A percentile compares a stretch with the other conserved stretches of the same genome.
Conservation (phyloP, 2,329 filamentous ascomycete genomes). For the Clarireedia hainanense region DNA sequence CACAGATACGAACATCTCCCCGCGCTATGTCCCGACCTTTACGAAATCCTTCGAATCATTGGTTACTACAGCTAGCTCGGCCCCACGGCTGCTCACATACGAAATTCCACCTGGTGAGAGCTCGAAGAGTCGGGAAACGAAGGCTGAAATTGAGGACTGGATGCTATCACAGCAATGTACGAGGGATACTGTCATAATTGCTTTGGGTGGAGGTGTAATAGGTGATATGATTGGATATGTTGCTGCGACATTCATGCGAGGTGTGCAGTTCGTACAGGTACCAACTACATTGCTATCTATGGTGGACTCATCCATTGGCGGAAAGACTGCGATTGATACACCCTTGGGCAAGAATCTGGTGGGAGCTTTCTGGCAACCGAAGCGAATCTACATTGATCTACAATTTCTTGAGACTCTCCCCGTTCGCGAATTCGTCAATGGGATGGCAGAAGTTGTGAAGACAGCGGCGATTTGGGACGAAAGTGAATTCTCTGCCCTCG, state of each 20-base stretch:
- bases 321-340: slow-evolving; percentile 96
- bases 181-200: slow-evolving; percentile 88
- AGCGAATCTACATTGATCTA: slow-evolving; percentile 89
- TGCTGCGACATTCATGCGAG: slow-evolving; percentile 96
- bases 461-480: slow-evolving; percentile 96
- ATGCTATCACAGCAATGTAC: slow-evolving; percentile 88
- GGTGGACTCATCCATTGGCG: slow-evolving; percentile 97
- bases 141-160: slow-evolving; percentile 96
- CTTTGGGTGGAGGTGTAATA: slow-evolving; percentile 91
- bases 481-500: slow-evolving; percentile 73
- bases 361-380: slow-evolving; percentile 93
- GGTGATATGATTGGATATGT: slow-evolving; percentile 98
- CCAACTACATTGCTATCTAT: slow-evolving; percentile 91
- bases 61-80: slow-evolving; percentile 30
- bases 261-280: slow-evolving; percentile 91
- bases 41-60: slow-evolving; percentile 52
- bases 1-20: slow-evolving; percentile 86
- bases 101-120: slow-evolving; percentile 84
- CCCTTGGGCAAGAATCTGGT: slow-evolving; percentile 94
- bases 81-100: slow-evolving; percentile 72
- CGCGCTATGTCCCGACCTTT: slow-evolving; percentile 75
- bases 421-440: slow-evolving; percentile 90
- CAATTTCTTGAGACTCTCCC: slow-evolving; percentile 86
- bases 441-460: slow-evolving; percentile 97
- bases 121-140: slow-evolving; percentile 88